phyloP scores from a whole-genome alignment of 257 asterid genomes.

The Fraxinus anomala region DNA sequence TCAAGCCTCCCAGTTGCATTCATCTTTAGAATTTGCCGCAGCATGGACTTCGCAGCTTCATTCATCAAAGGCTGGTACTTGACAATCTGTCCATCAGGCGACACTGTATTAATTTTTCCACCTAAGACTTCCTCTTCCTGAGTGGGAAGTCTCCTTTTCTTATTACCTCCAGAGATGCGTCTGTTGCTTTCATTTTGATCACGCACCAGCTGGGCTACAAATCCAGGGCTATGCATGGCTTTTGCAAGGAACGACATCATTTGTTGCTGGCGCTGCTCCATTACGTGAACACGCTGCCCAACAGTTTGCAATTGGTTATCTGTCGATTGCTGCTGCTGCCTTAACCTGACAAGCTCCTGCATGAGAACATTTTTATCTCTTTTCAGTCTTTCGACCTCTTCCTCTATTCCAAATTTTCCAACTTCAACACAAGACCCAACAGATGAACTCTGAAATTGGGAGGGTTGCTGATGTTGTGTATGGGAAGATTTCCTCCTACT shows the following conservation, averaged over 20 bases:
- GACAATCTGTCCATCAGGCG: conserved; percentile 61
- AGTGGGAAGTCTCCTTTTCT: conserved; percentile 72
- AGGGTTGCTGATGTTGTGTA: conserved; percentile 44
- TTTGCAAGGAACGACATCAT: conserved; percentile 90
- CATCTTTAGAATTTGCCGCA: conserved; percentile 58
- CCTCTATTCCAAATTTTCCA: conserved; percentile 67
- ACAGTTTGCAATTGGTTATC: conserved; percentile 69
- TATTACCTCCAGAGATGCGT: conserved; percentile 59
- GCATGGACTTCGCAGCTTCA: conserved; percentile 74
- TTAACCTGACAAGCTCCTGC: conserved; percentile 83
- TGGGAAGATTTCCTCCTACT: conserved; percentile 63
- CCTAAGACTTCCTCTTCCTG: conserved; percentile 55
- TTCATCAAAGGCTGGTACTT: conserved; percentile 75
- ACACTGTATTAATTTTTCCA: conserved; percentile 34
- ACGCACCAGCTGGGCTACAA: conserved; percentile 70
- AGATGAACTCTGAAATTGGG: conserved; percentile 43
- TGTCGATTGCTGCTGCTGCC: conserved; percentile 76
- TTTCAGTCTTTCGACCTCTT: conserved; percentile 71
- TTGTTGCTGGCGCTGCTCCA: conserved; percentile 82
- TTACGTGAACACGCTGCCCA: conserved; percentile 67
- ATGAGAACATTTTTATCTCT: conserved; percentile 74
- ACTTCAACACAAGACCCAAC: conserved; percentile 64
- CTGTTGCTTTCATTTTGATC: conserved; percentile 55
- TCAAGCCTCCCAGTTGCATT: conserved; percentile 52
- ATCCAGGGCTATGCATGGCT: conserved; percentile 81